Evolutionary conservation across 192 early-diverging fungal species (phyloP), one percentile per base, ranked within the genome.

Genomic region (Backusella liffmaniae): DNA sequence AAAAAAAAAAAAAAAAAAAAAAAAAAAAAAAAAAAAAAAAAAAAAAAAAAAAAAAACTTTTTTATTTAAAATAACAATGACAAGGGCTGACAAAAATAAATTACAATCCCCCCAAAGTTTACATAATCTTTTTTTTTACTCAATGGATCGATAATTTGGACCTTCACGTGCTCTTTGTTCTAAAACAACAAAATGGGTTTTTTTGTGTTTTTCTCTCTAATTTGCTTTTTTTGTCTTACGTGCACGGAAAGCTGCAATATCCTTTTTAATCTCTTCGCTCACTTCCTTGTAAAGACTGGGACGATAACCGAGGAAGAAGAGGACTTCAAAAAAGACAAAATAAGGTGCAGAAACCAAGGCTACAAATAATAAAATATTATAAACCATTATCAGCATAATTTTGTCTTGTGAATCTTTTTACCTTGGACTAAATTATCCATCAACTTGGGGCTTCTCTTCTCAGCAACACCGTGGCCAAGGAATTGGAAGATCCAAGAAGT

Each of bases 301-400:
- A 51, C 93, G 91, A 84, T 94, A 96, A 34, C 97, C 95, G 5
- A 93, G 46, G 73, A 76, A 80, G 79, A 99, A 97, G 62, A 99
- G 81, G 9, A 90, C 67, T 82, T 99, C 96, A 36, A 94, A 85
- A 74, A 93, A 96, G 6, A 98, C 95, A 86, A 99, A 99, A 80
- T 96, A 95, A 34, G 95, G 96, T 1, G 97, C 97, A 74, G 96
- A 93, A 46, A 97, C 92, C 32, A 97, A 56, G 3, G 97, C 96
- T 92, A 74, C 6, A 62, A 12, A 62, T 29, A 29, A 56, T 6
- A 56, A 42, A 13, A 36, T 16, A 23, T 35, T 39, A 13, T 32
- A 36, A 36, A 0, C 26, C 26, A 32, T 1, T 32, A 32, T 32
- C 32, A 32, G 13, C 32, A 41, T 29, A 13, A 39, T n/a, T n/a